Evolutionary conservation across 2,329 filamentous ascomycete species (phyloP).

Genomic region (Botrytis porri): DNA sequence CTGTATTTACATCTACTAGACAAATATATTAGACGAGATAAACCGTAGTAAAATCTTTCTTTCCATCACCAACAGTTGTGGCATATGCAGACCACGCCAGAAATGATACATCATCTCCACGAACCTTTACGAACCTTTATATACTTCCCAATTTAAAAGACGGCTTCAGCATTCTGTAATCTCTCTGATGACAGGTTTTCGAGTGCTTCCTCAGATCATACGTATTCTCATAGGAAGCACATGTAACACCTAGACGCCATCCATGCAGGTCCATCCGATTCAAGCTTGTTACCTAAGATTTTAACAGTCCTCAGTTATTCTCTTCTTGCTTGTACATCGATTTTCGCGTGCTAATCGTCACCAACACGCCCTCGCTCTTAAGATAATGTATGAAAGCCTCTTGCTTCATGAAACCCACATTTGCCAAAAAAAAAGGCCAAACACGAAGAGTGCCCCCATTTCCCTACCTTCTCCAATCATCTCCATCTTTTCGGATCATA

Average conservation of each 20-base stretch:
- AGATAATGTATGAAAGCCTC: slow-evolving; percentile 5
- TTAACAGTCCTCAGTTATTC: not conserved
- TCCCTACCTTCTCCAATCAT: slow-evolving; percentile 14
- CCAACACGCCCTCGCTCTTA: not conserved
- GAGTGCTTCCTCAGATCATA: not conserved
- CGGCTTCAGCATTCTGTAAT: not conserved
- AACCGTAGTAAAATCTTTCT: not conserved
- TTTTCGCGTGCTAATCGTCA: slow-evolving; percentile 1
- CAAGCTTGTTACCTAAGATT: not conserved
- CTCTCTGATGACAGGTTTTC: not conserved
- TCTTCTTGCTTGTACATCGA: not conserved
- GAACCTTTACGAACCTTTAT: too few species aligned
- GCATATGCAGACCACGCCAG: not conserved
- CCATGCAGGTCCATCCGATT: slow-evolving; percentile 19
- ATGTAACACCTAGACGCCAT: not conserved
- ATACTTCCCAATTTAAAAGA: not conserved
- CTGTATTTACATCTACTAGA: not conserved
- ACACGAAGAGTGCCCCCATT: not conserved
- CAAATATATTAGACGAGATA: not conserved
- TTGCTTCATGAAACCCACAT: not conserved
- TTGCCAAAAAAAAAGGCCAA: not conserved
- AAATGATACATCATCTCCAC: not conserved
- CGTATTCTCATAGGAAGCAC: not conserved
- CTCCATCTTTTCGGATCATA: not conserved
- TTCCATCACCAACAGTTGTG: not conserved